Conservation (phyloP, 2,329 filamentous ascomycete genomes). For the Fusarium sterilihyphosum region DNA sequence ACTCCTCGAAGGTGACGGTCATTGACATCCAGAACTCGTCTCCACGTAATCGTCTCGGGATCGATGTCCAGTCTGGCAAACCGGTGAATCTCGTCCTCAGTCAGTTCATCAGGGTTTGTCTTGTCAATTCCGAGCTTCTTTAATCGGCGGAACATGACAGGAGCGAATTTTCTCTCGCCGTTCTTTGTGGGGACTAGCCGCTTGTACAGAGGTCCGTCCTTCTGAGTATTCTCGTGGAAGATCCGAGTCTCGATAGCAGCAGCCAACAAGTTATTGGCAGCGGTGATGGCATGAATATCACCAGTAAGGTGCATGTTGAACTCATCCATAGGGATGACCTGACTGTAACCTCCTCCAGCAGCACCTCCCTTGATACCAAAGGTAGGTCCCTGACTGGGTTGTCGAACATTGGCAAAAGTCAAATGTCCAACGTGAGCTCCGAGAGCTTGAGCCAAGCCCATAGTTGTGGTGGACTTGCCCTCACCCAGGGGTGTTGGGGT, state of each 20-base stretch:
- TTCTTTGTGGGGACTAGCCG: conserved; percentile 91
- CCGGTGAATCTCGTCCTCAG: conserved; percentile 83
- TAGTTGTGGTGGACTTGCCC: conserved; percentile 97
- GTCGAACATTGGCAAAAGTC: conserved; percentile 95
- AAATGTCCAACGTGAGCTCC: conserved; percentile 88
- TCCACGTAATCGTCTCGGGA: conserved; percentile 96
- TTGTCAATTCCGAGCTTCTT: conserved; percentile 97
- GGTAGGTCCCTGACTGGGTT: conserved; percentile 96
- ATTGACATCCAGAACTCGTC: conserved; percentile 95
- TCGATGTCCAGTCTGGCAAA: conserved; percentile 98
- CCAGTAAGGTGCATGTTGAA: conserved; percentile 98
- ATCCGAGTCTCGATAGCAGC: conserved; percentile 98
- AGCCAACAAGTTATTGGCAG: conserved; percentile 95
- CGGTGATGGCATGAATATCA: conserved; percentile 96
- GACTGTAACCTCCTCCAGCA: conserved; percentile 96
- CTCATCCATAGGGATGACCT: conserved; percentile 99
- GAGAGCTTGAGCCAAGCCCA: conserved; percentile 92
- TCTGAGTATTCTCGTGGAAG: conserved; percentile 97
- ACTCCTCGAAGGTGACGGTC: conserved; percentile 92
- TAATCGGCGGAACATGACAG: conserved; percentile 90
- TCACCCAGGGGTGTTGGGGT: conserved; percentile 96
- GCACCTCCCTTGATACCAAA: conserved; percentile 99
- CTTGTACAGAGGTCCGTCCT: conserved; percentile 86
- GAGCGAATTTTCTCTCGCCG: conserved; percentile 85
- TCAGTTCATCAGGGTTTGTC: conserved; percentile 91